Evolutionary conservation across 139 green algal species (phyloP).

Genomic region (Volvox reticuliferus): DNA sequence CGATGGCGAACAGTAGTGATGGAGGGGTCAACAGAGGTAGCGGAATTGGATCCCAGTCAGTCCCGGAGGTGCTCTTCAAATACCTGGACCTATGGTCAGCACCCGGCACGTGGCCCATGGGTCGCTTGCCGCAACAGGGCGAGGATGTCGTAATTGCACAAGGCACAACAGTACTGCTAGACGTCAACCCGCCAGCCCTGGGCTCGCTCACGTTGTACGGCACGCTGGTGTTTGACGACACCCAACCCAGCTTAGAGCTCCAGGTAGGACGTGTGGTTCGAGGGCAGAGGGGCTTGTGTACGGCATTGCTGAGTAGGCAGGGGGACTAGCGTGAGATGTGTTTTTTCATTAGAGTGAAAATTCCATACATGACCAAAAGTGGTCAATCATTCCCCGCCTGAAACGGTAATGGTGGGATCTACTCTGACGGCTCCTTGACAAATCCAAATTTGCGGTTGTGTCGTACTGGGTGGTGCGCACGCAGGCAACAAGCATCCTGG

Average conservation of each 20-base stretch:
- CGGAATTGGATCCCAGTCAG: no score
- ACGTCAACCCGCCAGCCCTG: slow-evolving; percentile 54
- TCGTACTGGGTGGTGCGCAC: not conserved
- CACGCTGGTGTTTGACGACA: slow-evolving; percentile 16
- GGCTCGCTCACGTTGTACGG: slow-evolving; percentile 6
- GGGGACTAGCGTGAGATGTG: no score
- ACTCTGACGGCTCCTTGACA: no score
- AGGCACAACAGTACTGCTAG: slow-evolving; percentile 54
- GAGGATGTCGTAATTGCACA: slow-evolving; percentile 43
- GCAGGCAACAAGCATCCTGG: slow-evolving; percentile 55
- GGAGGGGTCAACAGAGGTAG: no score
- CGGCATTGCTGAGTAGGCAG: no score
- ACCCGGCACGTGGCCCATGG: slow-evolving; percentile 54
- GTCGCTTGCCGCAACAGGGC: slow-evolving; percentile 41
- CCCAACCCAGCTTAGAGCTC: slow-evolving; percentile 40
- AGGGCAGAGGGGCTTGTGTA: no score
- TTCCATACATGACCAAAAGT: no score
- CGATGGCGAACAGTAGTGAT: no score
- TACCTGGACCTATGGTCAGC: slow-evolving; percentile 47
- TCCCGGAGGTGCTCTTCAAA: not conserved
- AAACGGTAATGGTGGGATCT: no score
- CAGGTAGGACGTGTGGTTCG: not conserved
- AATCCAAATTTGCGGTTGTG: no score
- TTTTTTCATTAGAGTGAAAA: no score
- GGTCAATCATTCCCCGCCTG: no score